Percentiles rank a stretch among this genome's conserved stretches.
Conservation (phyloP, 2,329 filamentous ascomycete species). For the Botrytis cinerea region DNA sequence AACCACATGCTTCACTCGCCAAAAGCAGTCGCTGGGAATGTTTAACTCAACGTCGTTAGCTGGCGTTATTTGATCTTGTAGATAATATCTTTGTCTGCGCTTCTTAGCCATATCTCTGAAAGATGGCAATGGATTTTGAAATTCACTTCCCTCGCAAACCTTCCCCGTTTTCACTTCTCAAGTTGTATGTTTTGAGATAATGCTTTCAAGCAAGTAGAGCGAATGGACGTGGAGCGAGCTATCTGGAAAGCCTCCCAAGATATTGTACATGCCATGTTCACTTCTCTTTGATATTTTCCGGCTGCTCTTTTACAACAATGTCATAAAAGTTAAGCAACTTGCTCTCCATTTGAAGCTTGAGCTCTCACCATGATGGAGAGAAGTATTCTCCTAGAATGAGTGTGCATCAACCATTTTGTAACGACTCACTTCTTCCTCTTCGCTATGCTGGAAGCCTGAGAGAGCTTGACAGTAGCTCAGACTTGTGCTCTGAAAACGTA, state of each 20-base stretch:
- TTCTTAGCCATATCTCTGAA: neutral
- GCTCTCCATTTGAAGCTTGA: neutral
- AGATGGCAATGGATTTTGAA: neutral
- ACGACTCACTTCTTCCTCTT: neutral
- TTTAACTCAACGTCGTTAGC: neutral
- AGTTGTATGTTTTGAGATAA: neutral
- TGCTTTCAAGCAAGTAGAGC: neutral
- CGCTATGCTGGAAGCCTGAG: neutral
- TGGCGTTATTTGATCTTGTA: neutral
- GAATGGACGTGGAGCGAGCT: neutral
- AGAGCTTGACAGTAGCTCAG: neutral
- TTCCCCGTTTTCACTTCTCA: neutral
- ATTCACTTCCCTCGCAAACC: neutral
- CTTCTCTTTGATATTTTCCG: neutral
- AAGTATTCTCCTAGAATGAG: neutral
- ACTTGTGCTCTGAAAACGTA: neutral
- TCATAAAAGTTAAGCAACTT: neutral
- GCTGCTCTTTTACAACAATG: too few relatives aligned
- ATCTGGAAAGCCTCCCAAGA: neutral
- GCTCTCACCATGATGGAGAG: neutral
- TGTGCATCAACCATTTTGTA: neutral
- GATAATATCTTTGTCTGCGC: neutral
- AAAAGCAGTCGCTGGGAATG: neutral
- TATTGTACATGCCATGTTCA: neutral
- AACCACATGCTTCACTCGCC: constrained; percentile 4